A percentile compares a stretch with the other conserved stretches of the same genome.
phyloP scores from a whole-genome alignment of 2,329 filamentous ascomycete genomes.

The Xenoacremonium recifei region DNA sequence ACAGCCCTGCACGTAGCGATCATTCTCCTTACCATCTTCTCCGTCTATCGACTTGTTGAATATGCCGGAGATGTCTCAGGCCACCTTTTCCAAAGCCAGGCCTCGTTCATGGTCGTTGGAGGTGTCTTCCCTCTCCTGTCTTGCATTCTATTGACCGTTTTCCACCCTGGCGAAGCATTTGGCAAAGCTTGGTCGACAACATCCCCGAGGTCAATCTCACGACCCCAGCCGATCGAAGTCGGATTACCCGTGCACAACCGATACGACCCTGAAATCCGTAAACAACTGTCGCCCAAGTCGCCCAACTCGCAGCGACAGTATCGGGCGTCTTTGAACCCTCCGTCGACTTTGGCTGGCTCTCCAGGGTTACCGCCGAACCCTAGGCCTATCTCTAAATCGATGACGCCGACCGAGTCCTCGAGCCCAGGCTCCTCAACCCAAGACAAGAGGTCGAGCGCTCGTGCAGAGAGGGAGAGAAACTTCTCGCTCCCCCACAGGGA shows the following conservation, averaged over 20 bases:
- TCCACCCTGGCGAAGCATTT: constrained; percentile 40
- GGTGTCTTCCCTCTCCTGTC: constrained; percentile 39
- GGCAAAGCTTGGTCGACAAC: constrained; percentile 40
- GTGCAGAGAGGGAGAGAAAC: not conserved
- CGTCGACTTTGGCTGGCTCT: constrained; percentile 23
- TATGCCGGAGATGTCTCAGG: constrained; percentile 35
- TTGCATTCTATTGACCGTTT: constrained; percentile 32
- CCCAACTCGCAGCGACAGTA: constrained; percentile 20
- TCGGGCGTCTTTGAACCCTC: constrained; percentile 16
- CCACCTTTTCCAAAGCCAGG: constrained; percentile 36
- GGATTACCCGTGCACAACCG: constrained; percentile 28
- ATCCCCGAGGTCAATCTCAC: constrained; percentile 27
- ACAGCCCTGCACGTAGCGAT: constrained; percentile 38
- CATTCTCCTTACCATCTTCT: constrained; percentile 38
- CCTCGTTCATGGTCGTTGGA: constrained; percentile 38
- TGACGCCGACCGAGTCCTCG: not conserved
- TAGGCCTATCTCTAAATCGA: constrained; percentile 18
- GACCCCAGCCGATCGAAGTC: constrained; percentile 16
- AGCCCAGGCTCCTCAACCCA: not conserved
- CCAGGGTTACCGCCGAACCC: constrained; percentile 29
- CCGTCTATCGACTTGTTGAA: constrained; percentile 41
- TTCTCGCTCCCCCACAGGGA: not conserved
- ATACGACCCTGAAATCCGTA: constrained; percentile 34
- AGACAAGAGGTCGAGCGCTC: not conserved
- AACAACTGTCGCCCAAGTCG: constrained; percentile 27